Percentiles rank a stretch among this genome's conserved stretches.
phyloP scores from a whole-genome alignment of 805 yeast species.

The Brettanomyces sp. region DNA sequence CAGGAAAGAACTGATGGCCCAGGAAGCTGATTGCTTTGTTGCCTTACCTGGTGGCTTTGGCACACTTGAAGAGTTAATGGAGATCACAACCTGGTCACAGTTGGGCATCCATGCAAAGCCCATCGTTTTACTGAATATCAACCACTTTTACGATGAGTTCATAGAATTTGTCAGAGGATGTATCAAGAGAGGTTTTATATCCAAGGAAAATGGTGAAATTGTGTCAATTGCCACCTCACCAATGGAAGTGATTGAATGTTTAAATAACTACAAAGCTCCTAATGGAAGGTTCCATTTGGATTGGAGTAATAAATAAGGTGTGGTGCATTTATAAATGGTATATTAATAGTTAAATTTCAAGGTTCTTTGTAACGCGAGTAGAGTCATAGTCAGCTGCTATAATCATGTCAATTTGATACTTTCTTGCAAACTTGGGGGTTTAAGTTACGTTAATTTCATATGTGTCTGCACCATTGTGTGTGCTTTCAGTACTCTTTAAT shows the following conservation, averaged over 20 bases:
- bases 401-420: too few species aligned
- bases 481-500: slow-evolving; percentile 26
- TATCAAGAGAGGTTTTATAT: slow-evolving; percentile 57
- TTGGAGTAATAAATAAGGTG: slow-evolving; percentile 41
- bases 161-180: slow-evolving; percentile 52
- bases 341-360: background rate
- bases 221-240: slow-evolving; percentile 59
- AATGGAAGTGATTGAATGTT: slow-evolving; percentile 55
- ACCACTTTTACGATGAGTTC: slow-evolving; percentile 73
- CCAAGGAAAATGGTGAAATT: slow-evolving; percentile 56
- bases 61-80: slow-evolving; percentile 82
- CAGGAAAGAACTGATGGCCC: slow-evolving; percentile 77
- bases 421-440: background rate
- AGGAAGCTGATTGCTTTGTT: slow-evolving; percentile 66
- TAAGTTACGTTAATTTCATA: background rate
- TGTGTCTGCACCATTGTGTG: background rate
- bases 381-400: background rate
- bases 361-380: background rate
- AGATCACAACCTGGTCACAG: slow-evolving; percentile 86
- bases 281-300: slow-evolving; percentile 65
- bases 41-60: slow-evolving; percentile 94
- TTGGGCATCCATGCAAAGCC: slow-evolving; percentile 80
- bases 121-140: slow-evolving; percentile 63
- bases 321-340: background rate
- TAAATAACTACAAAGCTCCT: slow-evolving; percentile 55